These are phyloP conservation scores for Darksidea phi DNA, from an alignment of 495 filamentous ascomycete species.

Conservation along the genomic window DNA sequence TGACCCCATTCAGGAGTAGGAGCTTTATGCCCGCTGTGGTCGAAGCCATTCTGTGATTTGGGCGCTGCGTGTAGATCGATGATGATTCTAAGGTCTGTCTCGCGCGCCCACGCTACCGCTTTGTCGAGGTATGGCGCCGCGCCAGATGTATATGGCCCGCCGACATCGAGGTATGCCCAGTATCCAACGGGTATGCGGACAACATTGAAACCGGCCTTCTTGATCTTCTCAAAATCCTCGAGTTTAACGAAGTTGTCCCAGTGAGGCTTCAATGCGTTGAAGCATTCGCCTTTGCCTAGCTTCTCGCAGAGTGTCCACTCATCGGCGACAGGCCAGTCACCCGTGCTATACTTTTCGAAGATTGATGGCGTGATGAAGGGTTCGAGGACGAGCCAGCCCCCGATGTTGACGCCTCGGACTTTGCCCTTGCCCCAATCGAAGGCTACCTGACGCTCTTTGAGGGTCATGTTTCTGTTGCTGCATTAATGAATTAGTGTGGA, in stretches of 20 bases:
- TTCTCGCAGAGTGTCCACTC: slow-evolving; percentile 49
- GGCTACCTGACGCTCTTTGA: slow-evolving; percentile 4
- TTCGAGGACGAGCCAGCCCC: slow-evolving; percentile 48
- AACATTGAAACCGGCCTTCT: slow-evolving; percentile 48
- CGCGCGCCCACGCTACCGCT: slow-evolving; percentile 50
- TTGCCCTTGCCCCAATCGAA: slow-evolving; percentile 40
- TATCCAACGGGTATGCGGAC: slow-evolving; percentile 53
- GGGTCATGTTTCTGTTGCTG: no score
- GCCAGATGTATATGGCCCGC: slow-evolving; percentile 50
- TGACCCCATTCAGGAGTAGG: slow-evolving; percentile 52
- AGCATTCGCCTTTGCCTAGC: slow-evolving; percentile 62
- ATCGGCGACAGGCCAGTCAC: slow-evolving; percentile 39
- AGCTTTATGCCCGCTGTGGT: slow-evolving; percentile 42
- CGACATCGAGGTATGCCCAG: slow-evolving; percentile 49
- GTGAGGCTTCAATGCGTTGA: slow-evolving; percentile 66
- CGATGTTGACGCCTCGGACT: slow-evolving; percentile 46
- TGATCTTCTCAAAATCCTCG: slow-evolving; percentile 48
- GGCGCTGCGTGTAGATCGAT: slow-evolving; percentile 53
- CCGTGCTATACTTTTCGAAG: slow-evolving; percentile 34
- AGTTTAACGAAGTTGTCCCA: slow-evolving; percentile 45
- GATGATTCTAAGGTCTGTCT: slow-evolving; percentile 48
- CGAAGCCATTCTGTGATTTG: slow-evolving; percentile 45
- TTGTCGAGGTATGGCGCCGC: slow-evolving; percentile 49
- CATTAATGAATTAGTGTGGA: no score
- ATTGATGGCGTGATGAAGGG: slow-evolving; percentile 49